phyloP scores from a whole-genome alignment of 1,284 basidiomycete genomes.

The Cutaneotrichosporon mucoides region DNA sequence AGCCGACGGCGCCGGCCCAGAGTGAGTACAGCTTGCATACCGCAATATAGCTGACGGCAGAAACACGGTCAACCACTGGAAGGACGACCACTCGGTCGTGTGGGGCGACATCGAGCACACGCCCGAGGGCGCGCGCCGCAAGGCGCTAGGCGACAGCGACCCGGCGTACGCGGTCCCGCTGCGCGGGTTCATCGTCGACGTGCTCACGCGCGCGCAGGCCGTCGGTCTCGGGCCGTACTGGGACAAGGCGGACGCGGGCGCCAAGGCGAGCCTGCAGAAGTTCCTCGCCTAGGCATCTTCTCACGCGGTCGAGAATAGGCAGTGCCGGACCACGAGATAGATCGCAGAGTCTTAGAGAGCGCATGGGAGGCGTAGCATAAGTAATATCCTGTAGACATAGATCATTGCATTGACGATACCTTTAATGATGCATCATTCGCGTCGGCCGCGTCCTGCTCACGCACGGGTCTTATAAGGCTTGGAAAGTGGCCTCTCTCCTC shows the following conservation, averaged over 20 bases:
- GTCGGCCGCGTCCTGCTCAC: no score
- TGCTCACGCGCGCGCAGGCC: constrained; percentile 33
- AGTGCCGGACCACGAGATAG: not conserved
- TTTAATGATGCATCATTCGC: no score
- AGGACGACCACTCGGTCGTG: constrained; percentile 31
- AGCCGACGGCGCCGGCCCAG: constrained; percentile 43
- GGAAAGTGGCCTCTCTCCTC: no score
- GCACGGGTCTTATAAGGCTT: no score
- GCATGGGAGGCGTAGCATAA: not conserved
- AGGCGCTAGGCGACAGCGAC: constrained; percentile 38
- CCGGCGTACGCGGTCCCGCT: constrained; percentile 41
- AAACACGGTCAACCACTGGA: constrained; percentile 29
- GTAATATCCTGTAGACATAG: not conserved
- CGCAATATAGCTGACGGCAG: constrained; percentile 14
- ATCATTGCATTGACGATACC: not conserved
- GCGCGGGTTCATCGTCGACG: constrained; percentile 38
- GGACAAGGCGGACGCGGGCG: constrained; percentile 46
- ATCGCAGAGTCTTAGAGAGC: not conserved
- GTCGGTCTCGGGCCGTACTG: constrained; percentile 46
- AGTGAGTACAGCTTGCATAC: constrained; percentile 24
- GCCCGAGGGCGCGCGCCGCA: constrained; percentile 39
- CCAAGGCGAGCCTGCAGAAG: constrained; percentile 41
- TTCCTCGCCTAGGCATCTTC: constrained; percentile 21
- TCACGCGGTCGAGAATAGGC: not conserved
- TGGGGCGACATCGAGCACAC: constrained; percentile 41